phyloP scores from a whole-genome alignment of 805 yeast genomes.

The Crinitomyces ghanaensis region DNA sequence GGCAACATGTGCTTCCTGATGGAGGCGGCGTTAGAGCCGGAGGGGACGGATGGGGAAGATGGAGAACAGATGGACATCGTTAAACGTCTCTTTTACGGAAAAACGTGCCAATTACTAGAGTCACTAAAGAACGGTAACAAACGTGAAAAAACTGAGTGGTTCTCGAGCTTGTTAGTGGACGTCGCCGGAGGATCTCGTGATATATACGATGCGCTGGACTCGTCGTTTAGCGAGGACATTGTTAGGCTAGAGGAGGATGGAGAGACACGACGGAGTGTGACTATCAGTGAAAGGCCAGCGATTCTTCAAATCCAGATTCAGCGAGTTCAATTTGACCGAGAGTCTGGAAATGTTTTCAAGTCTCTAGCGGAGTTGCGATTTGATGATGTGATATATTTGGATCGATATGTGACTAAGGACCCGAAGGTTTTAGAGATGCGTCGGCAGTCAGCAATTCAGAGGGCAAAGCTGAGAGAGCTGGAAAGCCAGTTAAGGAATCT shows the following conservation, averaged over 20 bases:
- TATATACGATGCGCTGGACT: conserved; percentile 83
- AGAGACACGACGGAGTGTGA: conserved; percentile 58
- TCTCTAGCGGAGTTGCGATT: conserved; percentile 75
- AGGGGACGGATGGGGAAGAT: conserved; percentile 41
- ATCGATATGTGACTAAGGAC: conserved; percentile 76
- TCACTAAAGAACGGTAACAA: conserved; percentile 25
- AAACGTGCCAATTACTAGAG: conserved; percentile 61
- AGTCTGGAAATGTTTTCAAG: conserved; percentile 62
- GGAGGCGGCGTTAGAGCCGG: conserved; percentile 75
- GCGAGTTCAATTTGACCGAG: conserved; percentile 82
- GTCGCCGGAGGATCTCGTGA: conserved; percentile 82
- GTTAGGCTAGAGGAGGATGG: conserved; percentile 53
- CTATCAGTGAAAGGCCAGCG: conserved; percentile 63
- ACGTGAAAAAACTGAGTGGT: conserved; percentile 57
- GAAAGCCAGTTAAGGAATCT: conserved; percentile 12
- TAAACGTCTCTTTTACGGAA: conserved; percentile 75
- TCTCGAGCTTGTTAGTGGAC: conserved; percentile 70
- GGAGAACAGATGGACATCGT: conserved; percentile 82
- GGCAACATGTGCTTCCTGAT: conserved; percentile 86
- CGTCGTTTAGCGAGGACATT: conserved; percentile 62
- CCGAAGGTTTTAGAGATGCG: conserved; percentile 56
- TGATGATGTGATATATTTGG: conserved; percentile 68
- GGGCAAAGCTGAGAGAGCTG: conserved; percentile 8
- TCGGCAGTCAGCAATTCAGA: conserved; percentile 18
- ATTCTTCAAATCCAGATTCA: conserved; percentile 87